Evolutionary conservation across 2,329 filamentous ascomycete genomes (phyloP), one percentile per base, ranked within the genome.

Genomic region (Claviceps maximensis): DNA sequence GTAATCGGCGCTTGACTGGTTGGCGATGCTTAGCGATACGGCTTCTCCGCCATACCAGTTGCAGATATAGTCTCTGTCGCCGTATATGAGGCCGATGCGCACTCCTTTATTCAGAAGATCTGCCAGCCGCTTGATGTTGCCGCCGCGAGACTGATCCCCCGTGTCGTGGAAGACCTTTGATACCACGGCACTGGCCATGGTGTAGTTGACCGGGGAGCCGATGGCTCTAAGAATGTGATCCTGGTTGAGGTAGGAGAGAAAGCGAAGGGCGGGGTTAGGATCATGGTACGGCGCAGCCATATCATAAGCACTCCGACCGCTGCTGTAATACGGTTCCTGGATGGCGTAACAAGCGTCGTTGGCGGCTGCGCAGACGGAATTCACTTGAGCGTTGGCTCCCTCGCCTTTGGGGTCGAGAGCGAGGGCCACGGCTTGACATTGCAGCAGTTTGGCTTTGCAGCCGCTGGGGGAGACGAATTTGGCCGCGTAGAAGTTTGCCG

Each of bases 11-110:
- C 69, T 69, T 27, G 75, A 68, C 47, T 74, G 68, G 12, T 74
- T 70, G 42, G 80, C 74, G 0, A 89, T 70, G 6, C 75, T 74
- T 3, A 88, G 72, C 2, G 83, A 86, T 44, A 87, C 74, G 1
- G 83, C 82, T 66, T 93, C 78, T 38, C 86, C 87, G n/a, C 88
- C 87, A 58, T 84, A 71, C 68, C 84, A 83, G 63, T 83, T 83
- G 65, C 79, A 83, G 55, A 80, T 75, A 61, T 79, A 83, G 64
- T 83, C 80, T 55, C 78, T 68, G 60, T 83, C 79, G 27, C 79
- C 79, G 63, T 91, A 87, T 53, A 89, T 76, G 55, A 93, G 69
- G 6, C 84, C 83, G 17, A 93, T 77, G 12, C 80, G 82, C 19
- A 89, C 77, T 15, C 82, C 83, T 2, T 71, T 73, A 21, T 78